These are phyloP conservation scores for Coprinopsis cinerea DNA, from an alignment of 768 basidiomycete species.

Conservation along the genomic window DNA sequence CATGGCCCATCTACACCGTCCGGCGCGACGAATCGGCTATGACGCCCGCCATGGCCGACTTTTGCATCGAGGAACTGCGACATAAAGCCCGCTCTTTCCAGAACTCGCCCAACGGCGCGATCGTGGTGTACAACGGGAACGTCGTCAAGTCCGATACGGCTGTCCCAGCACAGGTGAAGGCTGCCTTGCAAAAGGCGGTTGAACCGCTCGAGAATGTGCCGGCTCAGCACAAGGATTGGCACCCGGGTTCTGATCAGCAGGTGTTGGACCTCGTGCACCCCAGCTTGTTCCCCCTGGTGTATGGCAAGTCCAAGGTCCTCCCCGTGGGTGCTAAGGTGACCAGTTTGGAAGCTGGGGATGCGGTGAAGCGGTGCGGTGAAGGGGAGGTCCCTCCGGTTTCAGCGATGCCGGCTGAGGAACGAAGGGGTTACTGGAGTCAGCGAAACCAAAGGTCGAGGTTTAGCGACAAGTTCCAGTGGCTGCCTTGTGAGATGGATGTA, in stretches of 20 bases:
- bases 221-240: constrained; percentile 33
- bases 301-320: constrained; percentile 15
- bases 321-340: background rate
- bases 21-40: background rate
- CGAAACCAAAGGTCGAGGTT: no score
- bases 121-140: no score
- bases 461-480: constrained; percentile 14
- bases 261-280: constrained; percentile 41
- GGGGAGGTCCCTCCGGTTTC: constrained; percentile 10
- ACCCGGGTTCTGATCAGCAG: constrained; percentile 33
- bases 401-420: background rate
- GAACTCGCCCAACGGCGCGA: constrained; percentile 9
- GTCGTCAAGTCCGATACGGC: constrained; percentile 24
- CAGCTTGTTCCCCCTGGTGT: constrained; percentile 31
- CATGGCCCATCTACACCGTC: background rate
- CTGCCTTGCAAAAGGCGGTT: constrained; percentile 17
- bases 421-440: background rate
- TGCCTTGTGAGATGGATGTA: constrained; percentile 14
- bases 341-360: constrained; percentile 13
- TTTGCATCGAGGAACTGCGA: constrained; percentile 20
- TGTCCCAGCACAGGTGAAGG: constrained; percentile 15
- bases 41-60: constrained; percentile 16
- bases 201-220: constrained; percentile 28
- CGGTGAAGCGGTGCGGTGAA: constrained; percentile 13
- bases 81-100: constrained; percentile 15